Percentiles rank a stretch among this genome's conserved stretches.
Conservation (phyloP, 2,329 filamentous ascomycete genomes). For the Fusarium bulbicola region DNA sequence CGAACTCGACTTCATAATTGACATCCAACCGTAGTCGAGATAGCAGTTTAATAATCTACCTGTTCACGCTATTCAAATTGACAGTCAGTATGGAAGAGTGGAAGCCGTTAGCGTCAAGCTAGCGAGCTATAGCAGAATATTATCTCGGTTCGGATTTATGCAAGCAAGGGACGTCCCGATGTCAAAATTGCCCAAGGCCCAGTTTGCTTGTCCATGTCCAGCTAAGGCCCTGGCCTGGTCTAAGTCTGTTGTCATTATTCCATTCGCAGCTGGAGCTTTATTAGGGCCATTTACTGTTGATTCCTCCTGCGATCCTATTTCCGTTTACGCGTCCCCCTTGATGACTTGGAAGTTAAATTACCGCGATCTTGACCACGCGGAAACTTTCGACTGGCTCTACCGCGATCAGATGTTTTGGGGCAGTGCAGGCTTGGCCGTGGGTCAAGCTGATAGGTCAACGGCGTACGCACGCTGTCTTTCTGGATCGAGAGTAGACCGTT, state of each 20-base stretch:
- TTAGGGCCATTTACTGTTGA: neutral
- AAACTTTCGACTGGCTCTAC: neutral
- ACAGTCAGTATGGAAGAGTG: neutral
- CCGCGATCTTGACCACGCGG: neutral
- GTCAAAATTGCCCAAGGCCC: constrained; percentile 1
- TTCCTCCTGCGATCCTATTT: neutral
- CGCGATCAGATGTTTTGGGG: constrained; percentile 17
- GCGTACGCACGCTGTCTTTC: neutral
- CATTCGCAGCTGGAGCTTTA: neutral
- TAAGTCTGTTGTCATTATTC: neutral
- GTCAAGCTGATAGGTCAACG: constrained; percentile 3
- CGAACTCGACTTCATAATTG: neutral
- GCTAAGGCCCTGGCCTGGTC: neutral
- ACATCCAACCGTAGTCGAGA: neutral
- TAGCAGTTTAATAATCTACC: neutral
- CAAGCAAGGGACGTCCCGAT: constrained; percentile 25
- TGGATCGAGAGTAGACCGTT: neutral
- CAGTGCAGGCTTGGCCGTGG: constrained; percentile 28
- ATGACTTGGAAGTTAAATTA: neutral
- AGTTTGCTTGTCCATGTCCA: constrained; percentile 4
- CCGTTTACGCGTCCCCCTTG: neutral
- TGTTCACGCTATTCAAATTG: neutral
- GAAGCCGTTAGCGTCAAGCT: constrained; percentile 12
- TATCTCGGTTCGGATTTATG: constrained; percentile 12
- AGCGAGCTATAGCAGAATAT: neutral